A percentile compares a stretch with the other conserved stretches of the same genome.
phyloP scores from a whole-genome alignment of 2,329 filamentous ascomycete genomes.

The Leptoxyphium fumago region DNA sequence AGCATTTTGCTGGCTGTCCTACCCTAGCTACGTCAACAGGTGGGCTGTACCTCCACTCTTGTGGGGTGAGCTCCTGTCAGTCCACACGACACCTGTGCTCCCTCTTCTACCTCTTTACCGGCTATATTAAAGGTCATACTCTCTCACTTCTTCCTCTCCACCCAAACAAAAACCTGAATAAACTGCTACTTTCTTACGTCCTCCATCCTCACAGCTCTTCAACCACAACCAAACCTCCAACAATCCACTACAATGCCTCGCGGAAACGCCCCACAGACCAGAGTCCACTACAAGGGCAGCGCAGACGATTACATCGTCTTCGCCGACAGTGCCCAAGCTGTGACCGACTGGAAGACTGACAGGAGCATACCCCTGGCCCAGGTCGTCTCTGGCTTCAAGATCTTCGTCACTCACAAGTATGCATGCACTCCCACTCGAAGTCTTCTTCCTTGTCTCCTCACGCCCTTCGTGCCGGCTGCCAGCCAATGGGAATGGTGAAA shows the following conservation, averaged over 20 bases:
- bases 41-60: no score
- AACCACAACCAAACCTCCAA: neutral
- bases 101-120: no score
- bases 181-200: neutral
- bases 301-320: conserved; percentile 56
- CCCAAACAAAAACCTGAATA: neutral
- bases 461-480: no score
- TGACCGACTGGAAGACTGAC: conserved; percentile 73
- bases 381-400: conserved; percentile 75
- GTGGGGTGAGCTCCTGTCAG: no score
- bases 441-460: no score
- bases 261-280: conserved; percentile 55
- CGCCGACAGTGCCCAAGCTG: conserved; percentile 44
- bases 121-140: no score
- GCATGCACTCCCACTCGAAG: conserved; percentile 15
- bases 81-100: no score
- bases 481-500: no score
- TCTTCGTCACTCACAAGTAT: conserved; percentile 83
- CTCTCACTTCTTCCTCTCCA: no score
- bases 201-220: neutral
- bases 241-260: conserved; percentile 26
- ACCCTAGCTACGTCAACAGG: no score
- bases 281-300: conserved; percentile 74
- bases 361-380: conserved; percentile 64
- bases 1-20: no score